These are phyloP conservation scores for Eucommia ulmoides DNA, from an alignment of 257 asterid genomes.

Conservation along the genomic window DNA sequence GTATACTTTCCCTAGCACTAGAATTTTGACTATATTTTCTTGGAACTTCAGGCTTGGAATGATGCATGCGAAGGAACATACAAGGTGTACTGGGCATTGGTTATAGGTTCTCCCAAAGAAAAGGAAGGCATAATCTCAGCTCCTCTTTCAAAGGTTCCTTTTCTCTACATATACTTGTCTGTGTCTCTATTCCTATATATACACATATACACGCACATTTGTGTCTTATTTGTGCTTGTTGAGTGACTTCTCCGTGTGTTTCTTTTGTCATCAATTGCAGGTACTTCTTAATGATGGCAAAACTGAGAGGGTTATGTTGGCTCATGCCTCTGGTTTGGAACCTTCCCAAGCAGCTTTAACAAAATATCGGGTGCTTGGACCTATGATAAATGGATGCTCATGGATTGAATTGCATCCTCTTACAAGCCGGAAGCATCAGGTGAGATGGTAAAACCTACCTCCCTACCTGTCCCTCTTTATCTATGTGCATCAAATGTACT, in stretches of 20 bases:
- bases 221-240: no score
- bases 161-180: no score
- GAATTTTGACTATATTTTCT: no score
- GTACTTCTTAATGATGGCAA: conserved; percentile 71
- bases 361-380: conserved; percentile 83
- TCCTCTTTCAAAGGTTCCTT: conserved; percentile 68
- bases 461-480: no score
- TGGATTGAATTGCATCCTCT: conserved; percentile 81
- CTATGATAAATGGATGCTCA: conserved; percentile 83
- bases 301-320: conserved; percentile 76
- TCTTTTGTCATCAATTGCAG: conserved; percentile 31
- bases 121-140: conserved; percentile 72
- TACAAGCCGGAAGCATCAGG: conserved; percentile 92
- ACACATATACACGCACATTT: no score
- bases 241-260: no score
- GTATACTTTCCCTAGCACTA: no score
- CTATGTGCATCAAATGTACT: no score
- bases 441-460: no score
- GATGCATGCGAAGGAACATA: conserved; percentile 52
- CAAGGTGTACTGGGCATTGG: conserved; percentile 86
- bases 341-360: conserved; percentile 83
- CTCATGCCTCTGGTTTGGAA: conserved; percentile 63
- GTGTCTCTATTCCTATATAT: no score
- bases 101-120: conserved; percentile 79
- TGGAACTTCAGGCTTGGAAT: conserved; percentile 47